phyloP scores from a whole-genome alignment of 192 early-diverging fungal species.

The Linnemannia elongata region DNA sequence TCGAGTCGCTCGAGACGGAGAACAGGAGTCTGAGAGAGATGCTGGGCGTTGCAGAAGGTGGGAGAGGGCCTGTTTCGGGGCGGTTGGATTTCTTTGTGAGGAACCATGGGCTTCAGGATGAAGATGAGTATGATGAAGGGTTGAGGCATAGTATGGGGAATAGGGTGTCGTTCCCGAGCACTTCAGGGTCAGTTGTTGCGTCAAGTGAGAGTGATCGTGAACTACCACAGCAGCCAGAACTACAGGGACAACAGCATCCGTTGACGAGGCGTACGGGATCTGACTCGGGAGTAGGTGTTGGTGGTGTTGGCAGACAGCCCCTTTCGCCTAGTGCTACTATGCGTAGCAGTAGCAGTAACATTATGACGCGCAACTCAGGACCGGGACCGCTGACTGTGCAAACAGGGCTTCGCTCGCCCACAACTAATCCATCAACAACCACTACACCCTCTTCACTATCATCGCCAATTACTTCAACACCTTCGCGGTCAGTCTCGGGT shows the following conservation, averaged over 20 bases:
- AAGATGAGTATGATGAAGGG: slow-evolving; percentile 19
- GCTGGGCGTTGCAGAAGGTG: slow-evolving; percentile 35
- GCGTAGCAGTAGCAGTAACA: not conserved
- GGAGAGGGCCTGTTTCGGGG: not conserved
- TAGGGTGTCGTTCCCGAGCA: slow-evolving; percentile 51
- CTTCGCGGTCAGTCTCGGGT: not conserved
- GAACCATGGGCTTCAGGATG: not conserved
- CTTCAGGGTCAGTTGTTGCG: slow-evolving; percentile 35
- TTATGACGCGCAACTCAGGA: not conserved
- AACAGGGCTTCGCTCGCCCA: slow-evolving; percentile 18
- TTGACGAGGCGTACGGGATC: not conserved
- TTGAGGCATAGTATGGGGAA: not conserved
- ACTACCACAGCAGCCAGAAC: not conserved
- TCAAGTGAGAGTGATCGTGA: slow-evolving; percentile 51
- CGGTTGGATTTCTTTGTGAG: slow-evolving; percentile 11
- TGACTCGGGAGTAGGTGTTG: not conserved
- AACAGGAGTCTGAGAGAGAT: slow-evolving; percentile 44
- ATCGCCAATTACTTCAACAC: not conserved
- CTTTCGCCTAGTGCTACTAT: not conserved
- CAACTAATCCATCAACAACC: not conserved
- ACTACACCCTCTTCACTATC: not conserved
- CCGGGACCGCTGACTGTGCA: slow-evolving; percentile 15
- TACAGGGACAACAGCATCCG: not conserved
- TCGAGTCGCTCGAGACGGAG: slow-evolving; percentile 49
- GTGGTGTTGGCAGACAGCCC: not conserved